These are phyloP conservation scores for Cryptococcus amylolentus DNA, from an alignment of 1,284 basidiomycete species.

Conservation along the genomic window DNA sequence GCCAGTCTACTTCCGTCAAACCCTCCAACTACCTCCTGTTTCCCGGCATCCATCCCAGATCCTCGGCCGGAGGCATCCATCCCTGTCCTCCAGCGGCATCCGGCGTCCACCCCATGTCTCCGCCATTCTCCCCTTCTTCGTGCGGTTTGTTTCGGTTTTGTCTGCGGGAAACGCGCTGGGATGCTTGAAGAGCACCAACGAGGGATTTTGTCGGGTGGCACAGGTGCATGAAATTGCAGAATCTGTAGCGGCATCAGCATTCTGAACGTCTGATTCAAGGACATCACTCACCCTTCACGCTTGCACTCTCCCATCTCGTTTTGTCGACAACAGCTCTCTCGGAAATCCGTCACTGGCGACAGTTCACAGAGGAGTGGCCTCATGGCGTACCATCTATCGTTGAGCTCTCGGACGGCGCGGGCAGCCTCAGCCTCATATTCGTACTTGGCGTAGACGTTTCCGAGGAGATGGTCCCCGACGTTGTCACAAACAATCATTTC, in stretches of 20 bases:
- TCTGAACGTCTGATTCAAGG: background rate
- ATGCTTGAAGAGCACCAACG: slow-evolving; percentile 70
- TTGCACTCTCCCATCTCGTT: slow-evolving; percentile 97
- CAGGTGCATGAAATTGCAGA: slow-evolving; percentile 99
- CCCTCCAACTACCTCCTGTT: slow-evolving; percentile 2
- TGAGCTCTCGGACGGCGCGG: slow-evolving; percentile 84
- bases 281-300: slow-evolving; percentile 64
- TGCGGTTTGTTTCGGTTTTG: slow-evolving; percentile 46
- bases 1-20: too few species aligned
- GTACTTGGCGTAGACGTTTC: slow-evolving; percentile 97
- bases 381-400: slow-evolving; percentile 97
- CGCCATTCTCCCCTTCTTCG: slow-evolving; percentile 20
- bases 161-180: slow-evolving; percentile 72
- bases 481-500: slow-evolving; percentile 99
- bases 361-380: slow-evolving; percentile 97
- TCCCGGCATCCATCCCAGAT: slow-evolving; percentile 19
- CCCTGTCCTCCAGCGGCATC: slow-evolving; percentile 20
- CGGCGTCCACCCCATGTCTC: slow-evolving; percentile 43
- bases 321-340: slow-evolving; percentile 97
- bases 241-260: slow-evolving; percentile 24
- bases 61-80: slow-evolving; percentile 14
- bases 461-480: slow-evolving; percentile 96
- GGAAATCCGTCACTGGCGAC: slow-evolving; percentile 97
- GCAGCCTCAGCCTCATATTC: slow-evolving; percentile 99
- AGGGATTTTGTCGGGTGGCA: slow-evolving; percentile 78